phyloP scores from a whole-genome alignment of 805 yeast genomes.

The Ogataea paradorogensis region DNA sequence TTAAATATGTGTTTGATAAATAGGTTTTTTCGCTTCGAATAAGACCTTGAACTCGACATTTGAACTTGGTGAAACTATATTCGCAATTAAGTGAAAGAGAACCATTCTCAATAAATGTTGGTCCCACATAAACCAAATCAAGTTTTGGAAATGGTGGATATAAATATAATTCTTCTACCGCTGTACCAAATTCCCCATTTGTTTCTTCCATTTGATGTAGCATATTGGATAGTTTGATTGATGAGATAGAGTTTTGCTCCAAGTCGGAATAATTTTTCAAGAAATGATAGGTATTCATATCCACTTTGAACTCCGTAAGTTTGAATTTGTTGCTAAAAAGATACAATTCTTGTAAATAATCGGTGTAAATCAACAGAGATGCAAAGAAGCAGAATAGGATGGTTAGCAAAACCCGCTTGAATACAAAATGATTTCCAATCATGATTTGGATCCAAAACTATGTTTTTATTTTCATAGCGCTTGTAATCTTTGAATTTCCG shows the following conservation, averaged over 20 bases:
- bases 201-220: conserved; percentile 5
- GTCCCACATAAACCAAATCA: conserved; percentile 27
- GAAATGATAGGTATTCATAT: conserved; percentile 23
- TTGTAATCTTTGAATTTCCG: neutral
- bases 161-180: conserved; percentile 14
- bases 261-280: conserved; percentile 18
- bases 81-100: conserved; percentile 24
- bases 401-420: conserved; percentile 20
- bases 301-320: conserved; percentile 21
- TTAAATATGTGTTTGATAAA: conserved; percentile 23
- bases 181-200: conserved; percentile 1
- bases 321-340: conserved; percentile 27
- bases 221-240: conserved; percentile 12
- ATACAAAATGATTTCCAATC: conserved; percentile 21
- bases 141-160: conserved; percentile 28
- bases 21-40: conserved; percentile 27
- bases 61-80: conserved; percentile 23
- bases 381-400: conserved; percentile 24
- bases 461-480: conserved; percentile 6
- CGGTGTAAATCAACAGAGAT: conserved; percentile 25
- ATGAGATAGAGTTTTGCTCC: conserved; percentile 13
- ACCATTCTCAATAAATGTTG: conserved; percentile 31
- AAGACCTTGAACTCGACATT: conserved; percentile 27
- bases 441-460: conserved; percentile 5
- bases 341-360: conserved; percentile 28